These are phyloP conservation scores for Cercophora newfieldiana DNA, from an alignment of 495 filamentous ascomycete genomes.

Conservation along the genomic window DNA sequence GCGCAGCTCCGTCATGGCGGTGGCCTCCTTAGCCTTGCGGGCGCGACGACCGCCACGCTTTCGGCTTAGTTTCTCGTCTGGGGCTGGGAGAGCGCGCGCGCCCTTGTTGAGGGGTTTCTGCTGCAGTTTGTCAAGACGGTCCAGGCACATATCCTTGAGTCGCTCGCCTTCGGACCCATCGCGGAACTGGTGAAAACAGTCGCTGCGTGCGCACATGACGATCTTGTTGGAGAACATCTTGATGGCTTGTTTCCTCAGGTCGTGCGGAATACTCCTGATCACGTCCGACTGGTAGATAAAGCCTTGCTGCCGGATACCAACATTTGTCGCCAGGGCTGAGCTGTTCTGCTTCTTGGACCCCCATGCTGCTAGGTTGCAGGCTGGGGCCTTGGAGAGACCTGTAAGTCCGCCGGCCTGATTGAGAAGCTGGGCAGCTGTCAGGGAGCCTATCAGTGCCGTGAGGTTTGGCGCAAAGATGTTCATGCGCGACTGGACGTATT, in stretches of 20 bases:
- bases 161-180: conserved; percentile 84
- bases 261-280: conserved; percentile 76
- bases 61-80: conserved; percentile 90
- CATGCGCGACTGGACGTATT: conserved; percentile 98
- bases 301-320: conserved; percentile 87
- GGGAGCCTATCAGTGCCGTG: conserved; percentile 86
- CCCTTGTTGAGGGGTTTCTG: conserved; percentile 93
- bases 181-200: conserved; percentile 78
- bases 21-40: conserved; percentile 93
- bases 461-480: conserved; percentile 93
- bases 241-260: conserved; percentile 92
- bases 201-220: conserved; percentile 84
- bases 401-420: conserved; percentile 88
- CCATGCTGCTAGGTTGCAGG: conserved; percentile 87
- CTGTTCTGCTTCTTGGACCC: conserved; percentile 83
- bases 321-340: conserved; percentile 89
- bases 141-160: conserved; percentile 77
- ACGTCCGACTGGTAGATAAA: conserved; percentile 91
- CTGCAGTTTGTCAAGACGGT: conserved; percentile 89
- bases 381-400: conserved; percentile 85
- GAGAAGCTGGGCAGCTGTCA: conserved; percentile 95
- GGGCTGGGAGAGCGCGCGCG: conserved; percentile 82
- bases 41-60: conserved; percentile 93
- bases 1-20: conserved; percentile 93
- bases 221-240: conserved; percentile 93